These are phyloP conservation scores for Penicillium sp. DNA, from an alignment of 2,329 filamentous ascomycete genomes.

Conservation along the genomic window DNA sequence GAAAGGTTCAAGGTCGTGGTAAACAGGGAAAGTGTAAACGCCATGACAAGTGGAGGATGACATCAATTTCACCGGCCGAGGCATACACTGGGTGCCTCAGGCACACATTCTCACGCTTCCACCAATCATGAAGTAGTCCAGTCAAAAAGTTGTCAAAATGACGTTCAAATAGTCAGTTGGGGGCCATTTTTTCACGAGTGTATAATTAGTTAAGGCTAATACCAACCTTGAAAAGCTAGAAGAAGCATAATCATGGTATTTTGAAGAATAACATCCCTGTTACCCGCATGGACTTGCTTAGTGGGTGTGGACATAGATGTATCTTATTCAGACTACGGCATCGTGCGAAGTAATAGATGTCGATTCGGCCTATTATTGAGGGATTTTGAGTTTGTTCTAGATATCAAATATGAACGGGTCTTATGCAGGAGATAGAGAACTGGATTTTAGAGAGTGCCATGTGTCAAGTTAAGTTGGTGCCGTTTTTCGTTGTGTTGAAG, in stretches of 20 bases:
- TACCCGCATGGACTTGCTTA: neutral
- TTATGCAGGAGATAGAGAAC: neutral
- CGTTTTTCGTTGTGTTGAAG: neutral
- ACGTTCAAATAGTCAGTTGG: too few relatives aligned
- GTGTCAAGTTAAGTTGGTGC: neutral
- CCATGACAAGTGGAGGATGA: slow-evolving; percentile 12
- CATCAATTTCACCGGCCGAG: slow-evolving; percentile 17
- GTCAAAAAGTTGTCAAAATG: neutral
- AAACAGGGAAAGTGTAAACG: slow-evolving; percentile 2
- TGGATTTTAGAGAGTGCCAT: neutral
- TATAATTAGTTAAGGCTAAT: too few relatives aligned
- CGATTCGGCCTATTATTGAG: neutral
- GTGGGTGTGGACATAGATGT: neutral
- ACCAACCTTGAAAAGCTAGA: too few relatives aligned
- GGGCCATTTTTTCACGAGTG: too few relatives aligned
- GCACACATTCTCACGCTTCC: neutral
- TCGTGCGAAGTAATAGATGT: neutral
- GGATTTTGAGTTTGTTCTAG: neutral
- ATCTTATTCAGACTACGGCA: too few relatives aligned
- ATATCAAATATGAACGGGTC: neutral
- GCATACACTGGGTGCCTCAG: slow-evolving; percentile 3
- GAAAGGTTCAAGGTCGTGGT: neutral
- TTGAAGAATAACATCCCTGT: neutral
- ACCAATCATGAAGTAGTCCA: neutral
- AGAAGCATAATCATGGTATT: too few relatives aligned